phyloP scores from a whole-genome alignment of 768 basidiomycete species.

The Pulveroboletus sp. region DNA sequence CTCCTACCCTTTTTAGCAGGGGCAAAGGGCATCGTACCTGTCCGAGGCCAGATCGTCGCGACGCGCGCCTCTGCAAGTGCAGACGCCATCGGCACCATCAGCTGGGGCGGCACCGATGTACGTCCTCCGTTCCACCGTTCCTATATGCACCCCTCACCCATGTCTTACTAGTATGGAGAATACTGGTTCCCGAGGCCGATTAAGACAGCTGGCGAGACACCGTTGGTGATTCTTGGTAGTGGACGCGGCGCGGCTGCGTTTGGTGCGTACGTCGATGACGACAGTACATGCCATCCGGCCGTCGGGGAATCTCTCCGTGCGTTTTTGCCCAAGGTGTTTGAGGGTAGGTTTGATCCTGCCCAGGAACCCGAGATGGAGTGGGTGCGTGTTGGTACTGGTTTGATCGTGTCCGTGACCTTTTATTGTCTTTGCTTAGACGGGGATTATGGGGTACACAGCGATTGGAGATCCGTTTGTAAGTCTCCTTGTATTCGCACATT shows the following conservation, averaged over 20 bases:
- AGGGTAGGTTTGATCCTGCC: slow-evolving; percentile 46
- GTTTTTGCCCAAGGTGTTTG: slow-evolving; percentile 61
- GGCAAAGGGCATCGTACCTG: slow-evolving; percentile 56
- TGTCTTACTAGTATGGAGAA: slow-evolving; percentile 57
- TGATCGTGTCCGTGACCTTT: neutral
- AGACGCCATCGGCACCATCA: slow-evolving; percentile 38
- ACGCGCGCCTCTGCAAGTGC: slow-evolving; percentile 40
- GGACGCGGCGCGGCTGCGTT: slow-evolving; percentile 61
- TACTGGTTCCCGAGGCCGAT: slow-evolving; percentile 83
- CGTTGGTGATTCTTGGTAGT: slow-evolving; percentile 74
- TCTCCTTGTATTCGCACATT: slow-evolving; percentile 1
- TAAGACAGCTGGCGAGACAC: slow-evolving; percentile 30
- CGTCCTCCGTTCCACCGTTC: neutral
- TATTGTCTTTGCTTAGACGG: slow-evolving; percentile 52
- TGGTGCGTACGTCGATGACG: slow-evolving; percentile 56
- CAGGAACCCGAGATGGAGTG: slow-evolving; percentile 76
- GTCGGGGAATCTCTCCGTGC: slow-evolving; percentile 51
- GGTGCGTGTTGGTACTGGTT: slow-evolving; percentile 41
- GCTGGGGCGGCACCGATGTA: slow-evolving; percentile 47
- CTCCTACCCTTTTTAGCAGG: slow-evolving; percentile 68
- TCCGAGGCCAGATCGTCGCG: slow-evolving; percentile 65
- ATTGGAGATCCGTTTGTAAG: slow-evolving; percentile 66
- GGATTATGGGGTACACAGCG: slow-evolving; percentile 76
- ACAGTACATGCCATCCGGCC: slow-evolving; percentile 46
- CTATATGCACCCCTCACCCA: neutral